Percentiles rank a stretch among this genome's conserved stretches.
Evolutionary conservation across 2,329 filamentous ascomycete species (phyloP).

Genomic region (Aspergillus pseudoglaucus): DNA sequence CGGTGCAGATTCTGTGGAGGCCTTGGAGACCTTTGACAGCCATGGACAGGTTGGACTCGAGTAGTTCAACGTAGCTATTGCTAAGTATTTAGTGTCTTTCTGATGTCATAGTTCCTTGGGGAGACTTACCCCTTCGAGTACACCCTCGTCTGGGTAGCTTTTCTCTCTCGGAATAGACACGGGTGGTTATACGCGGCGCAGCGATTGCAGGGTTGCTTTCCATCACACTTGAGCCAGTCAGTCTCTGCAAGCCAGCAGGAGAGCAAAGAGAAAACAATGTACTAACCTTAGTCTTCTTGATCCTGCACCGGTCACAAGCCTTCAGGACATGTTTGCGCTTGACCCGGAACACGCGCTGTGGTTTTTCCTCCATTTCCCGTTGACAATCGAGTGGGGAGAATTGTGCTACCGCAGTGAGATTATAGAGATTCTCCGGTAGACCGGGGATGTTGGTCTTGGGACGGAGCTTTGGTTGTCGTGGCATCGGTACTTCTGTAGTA

Average conservation of each 20-base stretch:
- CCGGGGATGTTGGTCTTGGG: conserved; percentile 33
- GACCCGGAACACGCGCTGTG: conserved; percentile 35
- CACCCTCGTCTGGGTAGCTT: conserved; percentile 38
- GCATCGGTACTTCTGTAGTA: conserved; percentile 27
- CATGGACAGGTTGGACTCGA: conserved; percentile 38
- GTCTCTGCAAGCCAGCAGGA: not conserved
- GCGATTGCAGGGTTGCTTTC: conserved; percentile 40
- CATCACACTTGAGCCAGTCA: conserved; percentile 33
- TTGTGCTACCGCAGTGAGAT: conserved; percentile 25
- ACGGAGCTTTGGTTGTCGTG: conserved; percentile 32
- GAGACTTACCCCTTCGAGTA: conserved; percentile 37
- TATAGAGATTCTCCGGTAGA: conserved; percentile 29
- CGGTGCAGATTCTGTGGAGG: conserved; percentile 36
- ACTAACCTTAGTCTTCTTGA: conserved; percentile 41
- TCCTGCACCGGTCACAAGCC: conserved; percentile 40
- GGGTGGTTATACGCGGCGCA: conserved; percentile 39
- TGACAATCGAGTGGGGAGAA: conserved; percentile 25
- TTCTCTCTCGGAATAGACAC: conserved; percentile 39
- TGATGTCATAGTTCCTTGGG: not conserved
- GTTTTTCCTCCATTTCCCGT: conserved; percentile 26
- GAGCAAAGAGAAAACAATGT: not conserved
- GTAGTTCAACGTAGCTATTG: conserved; percentile 39
- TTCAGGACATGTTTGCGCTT: conserved; percentile 42
- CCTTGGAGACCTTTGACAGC: conserved; percentile 38
- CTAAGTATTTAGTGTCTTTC: conserved; percentile 2